A percentile compares a stretch with the other conserved stretches of the same genome.
These are phyloP conservation scores for Chlamydomonas sp. DNA, from an alignment of 139 green algal genomes.

Conservation along the genomic window DNA sequence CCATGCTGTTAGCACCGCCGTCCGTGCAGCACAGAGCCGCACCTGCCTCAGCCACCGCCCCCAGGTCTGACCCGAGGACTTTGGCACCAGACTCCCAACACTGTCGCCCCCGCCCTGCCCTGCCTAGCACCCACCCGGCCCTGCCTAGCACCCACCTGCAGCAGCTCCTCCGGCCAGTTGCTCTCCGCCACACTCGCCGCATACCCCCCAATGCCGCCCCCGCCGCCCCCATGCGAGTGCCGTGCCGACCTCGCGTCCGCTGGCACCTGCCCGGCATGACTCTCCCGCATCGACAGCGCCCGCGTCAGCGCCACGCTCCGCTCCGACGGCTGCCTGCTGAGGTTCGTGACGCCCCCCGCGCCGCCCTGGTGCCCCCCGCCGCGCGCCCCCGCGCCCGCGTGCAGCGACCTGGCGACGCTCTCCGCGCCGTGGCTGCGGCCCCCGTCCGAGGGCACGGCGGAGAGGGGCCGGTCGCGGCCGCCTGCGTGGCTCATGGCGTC, in stretches of 20 bases:
- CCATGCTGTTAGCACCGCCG: too few species aligned
- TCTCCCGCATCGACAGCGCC: conserved; percentile 9
- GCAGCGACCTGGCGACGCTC: not conserved
- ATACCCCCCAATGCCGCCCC: conserved; percentile 2
- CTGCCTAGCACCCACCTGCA: conserved; percentile 41
- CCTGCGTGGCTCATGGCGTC: conserved; percentile 1
- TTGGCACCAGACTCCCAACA: too few species aligned
- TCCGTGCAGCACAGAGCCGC: too few species aligned
- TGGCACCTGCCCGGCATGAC: not conserved
- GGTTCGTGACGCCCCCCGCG: not conserved
- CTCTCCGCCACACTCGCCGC: conserved; percentile 53
- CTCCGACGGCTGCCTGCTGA: conserved; percentile 30
- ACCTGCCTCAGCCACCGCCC: too few species aligned
- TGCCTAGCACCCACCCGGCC: too few species aligned
- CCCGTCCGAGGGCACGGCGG: conserved; percentile 24
- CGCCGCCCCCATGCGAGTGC: conserved; percentile 24
- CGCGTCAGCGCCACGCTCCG: conserved; percentile 1
- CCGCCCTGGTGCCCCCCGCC: not conserved
- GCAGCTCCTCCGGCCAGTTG: conserved; percentile 56
- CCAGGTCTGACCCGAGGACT: too few species aligned
- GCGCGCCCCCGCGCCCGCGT: not conserved
- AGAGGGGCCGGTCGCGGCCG: conserved; percentile 3
- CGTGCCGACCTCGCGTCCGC: not conserved
- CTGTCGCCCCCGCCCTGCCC: too few species aligned
- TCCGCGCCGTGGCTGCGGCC: conserved; percentile 31